These are phyloP conservation scores for Emmonsiellopsis sp. DNA, from an alignment of 2,329 filamentous ascomycete species.

Conservation along the genomic window DNA sequence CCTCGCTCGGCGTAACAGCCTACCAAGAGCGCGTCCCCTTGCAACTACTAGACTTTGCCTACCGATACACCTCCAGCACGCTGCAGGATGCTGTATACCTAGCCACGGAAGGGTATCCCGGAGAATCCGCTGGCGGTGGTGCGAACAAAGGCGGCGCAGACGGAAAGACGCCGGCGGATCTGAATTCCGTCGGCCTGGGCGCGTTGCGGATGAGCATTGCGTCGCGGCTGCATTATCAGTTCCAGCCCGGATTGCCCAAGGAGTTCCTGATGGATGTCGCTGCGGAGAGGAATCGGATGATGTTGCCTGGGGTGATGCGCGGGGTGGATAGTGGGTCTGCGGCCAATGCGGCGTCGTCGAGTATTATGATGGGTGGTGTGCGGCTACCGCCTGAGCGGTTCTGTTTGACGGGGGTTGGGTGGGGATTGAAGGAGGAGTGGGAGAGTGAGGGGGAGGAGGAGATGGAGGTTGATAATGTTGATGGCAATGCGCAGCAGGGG, in stretches of 20 bases:
- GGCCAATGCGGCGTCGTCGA: conserved; percentile 10
- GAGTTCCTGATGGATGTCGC: conserved; percentile 53
- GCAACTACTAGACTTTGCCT: conserved; percentile 44
- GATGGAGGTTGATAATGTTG: conserved; percentile 2
- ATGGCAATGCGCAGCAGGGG: conserved; percentile 18
- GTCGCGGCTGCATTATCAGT: conserved; percentile 50
- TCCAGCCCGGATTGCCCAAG: conserved; percentile 49
- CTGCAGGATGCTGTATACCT: conserved; percentile 45
- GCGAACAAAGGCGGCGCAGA: conserved; percentile 17
- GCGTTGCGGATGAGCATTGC: conserved; percentile 53
- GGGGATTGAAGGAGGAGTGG: conserved; percentile 50
- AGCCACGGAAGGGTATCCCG: conserved; percentile 41
- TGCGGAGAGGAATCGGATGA: conserved; percentile 44
- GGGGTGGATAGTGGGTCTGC: conserved; percentile 21
- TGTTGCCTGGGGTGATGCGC: conserved; percentile 45
- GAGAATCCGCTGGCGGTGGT: conserved; percentile 21
- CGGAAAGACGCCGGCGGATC: conserved; percentile 7
- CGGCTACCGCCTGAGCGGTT: conserved; percentile 54
- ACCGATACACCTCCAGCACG: conserved; percentile 44
- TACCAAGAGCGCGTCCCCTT: conserved; percentile 45
- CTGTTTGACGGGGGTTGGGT: conserved; percentile 47
- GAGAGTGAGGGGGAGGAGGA: conserved; percentile 45
- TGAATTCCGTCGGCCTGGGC: conserved; percentile 41
- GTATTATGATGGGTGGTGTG: conserved; percentile 41
- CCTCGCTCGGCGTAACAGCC: conserved; percentile 38